Evolutionary conservation across 768 basidiomycete genomes (phyloP).

Genomic region (Tubosaeta brunneosetosa): DNA sequence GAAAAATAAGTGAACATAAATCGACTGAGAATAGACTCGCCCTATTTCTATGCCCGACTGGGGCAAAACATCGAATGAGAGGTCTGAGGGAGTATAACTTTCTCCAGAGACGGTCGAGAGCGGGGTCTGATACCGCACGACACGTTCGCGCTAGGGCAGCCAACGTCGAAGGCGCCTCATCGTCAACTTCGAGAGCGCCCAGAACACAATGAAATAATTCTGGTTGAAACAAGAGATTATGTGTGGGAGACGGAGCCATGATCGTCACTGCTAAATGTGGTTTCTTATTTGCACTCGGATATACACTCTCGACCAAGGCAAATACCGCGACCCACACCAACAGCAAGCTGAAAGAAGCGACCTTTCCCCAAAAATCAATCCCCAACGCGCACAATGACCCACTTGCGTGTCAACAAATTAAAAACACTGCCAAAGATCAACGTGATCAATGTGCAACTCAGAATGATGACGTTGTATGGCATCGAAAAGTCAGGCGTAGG

Average conservation of each 20-base stretch:
- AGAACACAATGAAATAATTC: neutral
- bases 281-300: too few species aligned
- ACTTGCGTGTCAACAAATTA: constrained; percentile 78
- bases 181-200: neutral
- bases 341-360: neutral
- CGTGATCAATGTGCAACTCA: constrained; percentile 87
- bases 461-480: constrained; percentile 99
- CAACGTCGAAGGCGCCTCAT: neutral
- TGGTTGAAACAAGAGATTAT: neutral
- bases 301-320: too few species aligned
- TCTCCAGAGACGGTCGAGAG: neutral
- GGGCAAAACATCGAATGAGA: neutral
- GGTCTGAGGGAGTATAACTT: neutral
- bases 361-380: constrained; percentile 3
- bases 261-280: too few species aligned
- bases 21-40: neutral
- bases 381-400: constrained; percentile 50
- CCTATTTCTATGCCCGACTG: neutral
- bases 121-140: neutral
- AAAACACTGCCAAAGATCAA: constrained; percentile 92
- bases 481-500: constrained; percentile 99
- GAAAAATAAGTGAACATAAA: neutral
- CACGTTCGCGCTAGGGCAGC: neutral
- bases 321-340: neutral
- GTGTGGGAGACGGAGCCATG: neutral